phyloP scores from a whole-genome alignment of 1,139 yeast genomes.

The Suhomyces ambrosiae region DNA sequence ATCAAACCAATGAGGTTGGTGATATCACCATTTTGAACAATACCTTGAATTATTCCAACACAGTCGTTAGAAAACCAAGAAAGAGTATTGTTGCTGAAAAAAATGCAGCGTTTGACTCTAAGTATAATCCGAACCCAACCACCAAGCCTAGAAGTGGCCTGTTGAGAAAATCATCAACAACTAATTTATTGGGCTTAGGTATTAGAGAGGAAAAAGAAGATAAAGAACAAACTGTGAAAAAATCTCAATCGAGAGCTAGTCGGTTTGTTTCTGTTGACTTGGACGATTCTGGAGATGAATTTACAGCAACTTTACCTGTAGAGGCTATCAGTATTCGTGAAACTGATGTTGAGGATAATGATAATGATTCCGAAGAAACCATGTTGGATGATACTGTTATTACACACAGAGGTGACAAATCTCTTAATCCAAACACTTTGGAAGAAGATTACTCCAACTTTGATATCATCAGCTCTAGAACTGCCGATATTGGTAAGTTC shows the following conservation, averaged over 20 bases:
- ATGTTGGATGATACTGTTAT: constrained; percentile 24
- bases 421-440: constrained; percentile 7
- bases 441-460: constrained; percentile 33
- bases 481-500: constrained; percentile 34
- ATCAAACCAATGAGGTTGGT: constrained; percentile 26
- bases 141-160: constrained; percentile 19
- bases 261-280: constrained; percentile 13
- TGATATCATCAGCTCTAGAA: constrained; percentile 35
- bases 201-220: constrained; percentile 17
- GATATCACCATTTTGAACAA: constrained; percentile 33
- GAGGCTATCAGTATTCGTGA: constrained; percentile 13
- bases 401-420: constrained; percentile 12
- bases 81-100: constrained; percentile 8
- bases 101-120: constrained; percentile 11
- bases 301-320: constrained; percentile 10
- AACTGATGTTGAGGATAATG: constrained; percentile 17
- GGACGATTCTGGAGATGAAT: constrained; percentile 11
- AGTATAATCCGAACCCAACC: constrained; percentile 4
- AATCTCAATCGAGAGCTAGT: constrained; percentile 7
- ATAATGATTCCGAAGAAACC: constrained; percentile 27
- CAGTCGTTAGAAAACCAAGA: constrained; percentile 31
- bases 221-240: constrained; percentile 16
- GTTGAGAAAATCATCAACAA: constrained; percentile 28
- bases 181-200: constrained; percentile 37
- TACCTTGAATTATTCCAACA: constrained; percentile 27